Percentiles rank a stretch among this genome's conserved stretches.
Conservation (phyloP, 192 early-diverging fungal species). For the Podochytrium sp. region DNA sequence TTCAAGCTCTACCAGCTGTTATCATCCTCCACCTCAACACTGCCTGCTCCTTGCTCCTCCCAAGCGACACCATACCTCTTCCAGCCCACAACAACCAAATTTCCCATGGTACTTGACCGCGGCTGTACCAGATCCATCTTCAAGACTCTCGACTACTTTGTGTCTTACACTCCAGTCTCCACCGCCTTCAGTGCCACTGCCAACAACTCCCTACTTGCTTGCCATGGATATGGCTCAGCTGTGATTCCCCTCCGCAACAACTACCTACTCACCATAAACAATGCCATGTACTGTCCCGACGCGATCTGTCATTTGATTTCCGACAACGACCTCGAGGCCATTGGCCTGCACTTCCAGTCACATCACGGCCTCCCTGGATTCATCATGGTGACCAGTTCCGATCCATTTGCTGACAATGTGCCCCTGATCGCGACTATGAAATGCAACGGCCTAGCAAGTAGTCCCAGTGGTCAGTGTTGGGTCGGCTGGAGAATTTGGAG, state of each 20-base stretch:
- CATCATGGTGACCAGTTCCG: neutral
- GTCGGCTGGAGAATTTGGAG: neutral
- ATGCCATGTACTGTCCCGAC: neutral
- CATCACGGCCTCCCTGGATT: neutral
- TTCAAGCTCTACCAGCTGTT: no score
- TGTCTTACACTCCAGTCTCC: neutral
- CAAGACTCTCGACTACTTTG: neutral
- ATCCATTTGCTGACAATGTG: neutral
- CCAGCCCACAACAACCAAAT: no score
- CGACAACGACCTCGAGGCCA: neutral
- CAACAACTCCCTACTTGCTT: no score
- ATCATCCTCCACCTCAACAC: no score
- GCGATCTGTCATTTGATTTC: neutral
- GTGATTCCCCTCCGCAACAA: neutral
- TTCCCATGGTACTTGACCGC: neutral
- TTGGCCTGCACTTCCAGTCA: neutral
- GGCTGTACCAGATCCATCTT: neutral
- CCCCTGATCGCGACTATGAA: neutral
- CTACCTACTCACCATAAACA: neutral
- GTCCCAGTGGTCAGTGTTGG: neutral
- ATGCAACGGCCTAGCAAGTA: neutral
- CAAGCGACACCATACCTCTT: no score
- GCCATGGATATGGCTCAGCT: neutral
- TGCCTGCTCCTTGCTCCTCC: no score
- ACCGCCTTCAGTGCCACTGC: no score